Conservation (phyloP, 345 rosid genomes). For the Brassica rapa region DNA sequence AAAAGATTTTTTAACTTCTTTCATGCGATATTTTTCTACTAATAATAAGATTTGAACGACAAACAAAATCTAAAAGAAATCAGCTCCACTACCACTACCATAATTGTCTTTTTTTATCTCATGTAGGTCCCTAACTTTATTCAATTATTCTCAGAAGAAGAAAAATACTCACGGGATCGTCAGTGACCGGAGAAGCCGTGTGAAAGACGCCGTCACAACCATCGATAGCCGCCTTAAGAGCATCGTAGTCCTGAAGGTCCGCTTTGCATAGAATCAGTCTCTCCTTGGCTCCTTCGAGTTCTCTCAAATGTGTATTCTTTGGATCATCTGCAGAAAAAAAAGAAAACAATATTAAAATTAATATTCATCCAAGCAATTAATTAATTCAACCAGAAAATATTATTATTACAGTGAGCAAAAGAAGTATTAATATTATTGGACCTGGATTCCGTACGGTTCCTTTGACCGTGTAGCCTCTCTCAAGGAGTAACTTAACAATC, state of each 20-base stretch:
- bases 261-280: constrained; percentile 70
- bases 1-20: not conserved
- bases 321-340: constrained; percentile 61
- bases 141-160: not conserved
- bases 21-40: not conserved
- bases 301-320: constrained; percentile 82
- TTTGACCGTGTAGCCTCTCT: constrained; percentile 73
- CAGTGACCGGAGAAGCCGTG: constrained; percentile 95
- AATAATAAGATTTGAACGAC: too few relatives aligned
- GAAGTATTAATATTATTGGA: constrained; percentile 8
- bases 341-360: not conserved
- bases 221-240: constrained; percentile 60
- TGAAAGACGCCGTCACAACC: constrained; percentile 97
- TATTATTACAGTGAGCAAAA: not conserved
- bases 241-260: constrained; percentile 74
- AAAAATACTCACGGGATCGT: constrained; percentile 72
- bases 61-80: too few relatives aligned
- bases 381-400: not conserved
- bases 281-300: constrained; percentile 86
- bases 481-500: constrained; percentile 81
- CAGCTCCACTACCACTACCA: not conserved
- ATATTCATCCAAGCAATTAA: not conserved
- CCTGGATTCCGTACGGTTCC: constrained; percentile 95
- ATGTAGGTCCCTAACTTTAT: constrained; percentile 4
- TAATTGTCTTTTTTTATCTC: not conserved